Conservation (phyloP, 441 rosid genomes). For the Arabidopsis hybrid region DNA sequence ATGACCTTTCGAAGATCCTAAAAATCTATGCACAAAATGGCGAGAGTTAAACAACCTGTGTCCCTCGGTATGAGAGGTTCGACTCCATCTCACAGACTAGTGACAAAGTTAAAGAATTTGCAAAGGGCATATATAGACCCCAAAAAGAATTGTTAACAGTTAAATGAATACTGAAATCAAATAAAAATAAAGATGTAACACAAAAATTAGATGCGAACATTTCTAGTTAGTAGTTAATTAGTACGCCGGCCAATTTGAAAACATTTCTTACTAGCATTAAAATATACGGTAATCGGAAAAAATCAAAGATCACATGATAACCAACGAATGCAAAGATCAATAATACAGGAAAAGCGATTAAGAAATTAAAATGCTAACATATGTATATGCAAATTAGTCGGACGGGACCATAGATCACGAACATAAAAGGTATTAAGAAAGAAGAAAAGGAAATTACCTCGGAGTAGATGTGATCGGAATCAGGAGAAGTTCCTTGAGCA, state of each 20-base stretch:
- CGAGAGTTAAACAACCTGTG: neutral
- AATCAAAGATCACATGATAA: neutral
- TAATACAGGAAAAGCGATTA: neutral
- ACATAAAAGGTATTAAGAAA: neutral
- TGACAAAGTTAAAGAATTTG: neutral
- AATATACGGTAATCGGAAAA: no score
- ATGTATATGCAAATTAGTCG: neutral
- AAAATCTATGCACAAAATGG: neutral
- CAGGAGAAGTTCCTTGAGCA: slow-evolving; percentile 77
- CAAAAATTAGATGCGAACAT: neutral
- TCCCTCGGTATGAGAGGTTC: no score
- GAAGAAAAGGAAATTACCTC: slow-evolving; percentile 51
- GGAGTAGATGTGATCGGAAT: slow-evolving; percentile 81
- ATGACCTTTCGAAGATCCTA: slow-evolving; percentile 7
- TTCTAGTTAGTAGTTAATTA: neutral
- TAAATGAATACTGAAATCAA: no score
- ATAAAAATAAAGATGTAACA: neutral
- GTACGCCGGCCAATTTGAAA: neutral
- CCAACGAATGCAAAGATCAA: neutral
- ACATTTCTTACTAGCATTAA: no score
- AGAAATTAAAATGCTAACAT: neutral
- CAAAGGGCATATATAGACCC: neutral
- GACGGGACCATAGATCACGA: neutral
- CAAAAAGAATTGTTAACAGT: neutral
- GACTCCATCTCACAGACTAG: neutral